These are phyloP conservation scores for Mycena maculata DNA, from an alignment of 768 basidiomycete genomes.

Conservation along the genomic window DNA sequence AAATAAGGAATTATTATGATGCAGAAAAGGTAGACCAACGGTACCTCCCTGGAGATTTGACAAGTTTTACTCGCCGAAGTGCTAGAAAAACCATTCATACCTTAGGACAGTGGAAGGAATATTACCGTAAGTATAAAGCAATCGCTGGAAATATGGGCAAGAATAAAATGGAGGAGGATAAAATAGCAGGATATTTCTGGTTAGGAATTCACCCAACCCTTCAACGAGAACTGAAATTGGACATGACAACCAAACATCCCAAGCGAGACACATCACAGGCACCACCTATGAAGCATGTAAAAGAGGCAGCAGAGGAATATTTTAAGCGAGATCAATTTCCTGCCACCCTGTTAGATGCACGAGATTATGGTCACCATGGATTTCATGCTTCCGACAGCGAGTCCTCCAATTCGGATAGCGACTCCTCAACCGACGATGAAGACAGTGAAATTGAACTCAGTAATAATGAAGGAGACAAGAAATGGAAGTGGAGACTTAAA, in stretches of 20 bases:
- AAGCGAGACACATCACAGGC: background rate
- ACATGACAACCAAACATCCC: background rate
- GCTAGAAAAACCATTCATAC: background rate
- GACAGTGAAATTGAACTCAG: too few species aligned
- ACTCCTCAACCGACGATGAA: background rate
- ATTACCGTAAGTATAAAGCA: slow-evolving; percentile 1
- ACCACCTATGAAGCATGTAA: background rate
- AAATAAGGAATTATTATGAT: slow-evolving; percentile 7
- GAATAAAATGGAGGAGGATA: background rate
- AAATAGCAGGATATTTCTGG: slow-evolving; percentile 6
- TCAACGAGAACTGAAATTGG: background rate
- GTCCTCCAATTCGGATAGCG: background rate
- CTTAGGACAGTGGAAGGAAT: background rate
- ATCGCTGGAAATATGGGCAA: slow-evolving; percentile 9
- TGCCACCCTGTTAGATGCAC: background rate
- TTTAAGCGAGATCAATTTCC: slow-evolving; percentile 15
- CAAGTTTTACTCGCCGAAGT: background rate
- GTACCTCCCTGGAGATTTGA: background rate
- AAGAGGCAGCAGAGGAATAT: slow-evolving; percentile 7
- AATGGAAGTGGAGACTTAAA: slow-evolving; percentile 1
- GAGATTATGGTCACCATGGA: background rate
- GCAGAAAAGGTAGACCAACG: slow-evolving; percentile 4
- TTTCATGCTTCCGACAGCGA: background rate
- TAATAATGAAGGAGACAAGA: background rate
- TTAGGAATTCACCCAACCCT: background rate